Conservation (phyloP, 805 yeast genomes). For the Cyberlindnera xishuangbannaensis region DNA sequence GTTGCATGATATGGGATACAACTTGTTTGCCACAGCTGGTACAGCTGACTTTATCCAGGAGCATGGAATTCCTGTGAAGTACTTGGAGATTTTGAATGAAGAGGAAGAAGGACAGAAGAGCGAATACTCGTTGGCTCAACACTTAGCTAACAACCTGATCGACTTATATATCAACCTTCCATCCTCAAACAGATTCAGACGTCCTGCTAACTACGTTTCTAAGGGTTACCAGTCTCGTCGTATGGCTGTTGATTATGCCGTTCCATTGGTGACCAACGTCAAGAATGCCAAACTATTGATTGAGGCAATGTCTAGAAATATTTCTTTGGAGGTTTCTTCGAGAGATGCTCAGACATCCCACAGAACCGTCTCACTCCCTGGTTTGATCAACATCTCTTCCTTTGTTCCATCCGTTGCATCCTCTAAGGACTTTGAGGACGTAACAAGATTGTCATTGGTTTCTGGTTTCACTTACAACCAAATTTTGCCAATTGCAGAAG, state of each 20-base stretch:
- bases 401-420: constrained; percentile 64
- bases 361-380: constrained; percentile 76
- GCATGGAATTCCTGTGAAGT: constrained; percentile 90
- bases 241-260: constrained; percentile 98
- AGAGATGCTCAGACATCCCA: constrained; percentile 91
- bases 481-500: constrained; percentile 64
- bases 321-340: constrained; percentile 59
- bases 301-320: constrained; percentile 81
- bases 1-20: constrained; percentile 78
- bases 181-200: constrained; percentile 92
- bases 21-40: constrained; percentile 96
- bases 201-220: constrained; percentile 97
- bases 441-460: constrained; percentile 65
- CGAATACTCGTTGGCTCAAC: constrained; percentile 93
- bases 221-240: constrained; percentile 98
- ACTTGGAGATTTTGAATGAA: constrained; percentile 78
- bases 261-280: constrained; percentile 95
- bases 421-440: constrained; percentile 48
- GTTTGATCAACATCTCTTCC: constrained; percentile 76
- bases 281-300: constrained; percentile 93
- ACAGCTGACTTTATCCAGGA: constrained; percentile 97
- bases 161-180: constrained; percentile 96
- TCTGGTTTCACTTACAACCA: constrained; percentile 88
- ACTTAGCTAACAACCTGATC: constrained; percentile 92
- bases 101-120: constrained; percentile 73